These are phyloP conservation scores for Sporisorium sorghi DNA, from an alignment of 1,284 basidiomycete genomes.

Conservation along the genomic window DNA sequence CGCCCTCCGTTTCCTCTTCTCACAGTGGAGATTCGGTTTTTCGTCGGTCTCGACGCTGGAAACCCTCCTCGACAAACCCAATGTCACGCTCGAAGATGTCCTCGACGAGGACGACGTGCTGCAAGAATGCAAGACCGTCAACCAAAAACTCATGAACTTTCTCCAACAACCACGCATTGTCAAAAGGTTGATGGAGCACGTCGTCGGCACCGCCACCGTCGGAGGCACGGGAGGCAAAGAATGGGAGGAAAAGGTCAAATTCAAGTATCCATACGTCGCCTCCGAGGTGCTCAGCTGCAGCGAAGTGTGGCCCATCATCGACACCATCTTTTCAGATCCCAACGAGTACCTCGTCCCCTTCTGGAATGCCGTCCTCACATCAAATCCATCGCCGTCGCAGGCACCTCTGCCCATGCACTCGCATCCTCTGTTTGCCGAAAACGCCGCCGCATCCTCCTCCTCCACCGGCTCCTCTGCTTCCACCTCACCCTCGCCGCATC, in stretches of 20 bases:
- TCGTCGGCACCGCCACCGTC: conserved; percentile 83
- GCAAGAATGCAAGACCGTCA: conserved; percentile 94
- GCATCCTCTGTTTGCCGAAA: conserved; percentile 64
- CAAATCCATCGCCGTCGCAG: conserved; percentile 72
- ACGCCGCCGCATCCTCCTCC: conserved; percentile 21
- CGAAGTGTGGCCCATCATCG: conserved; percentile 93
- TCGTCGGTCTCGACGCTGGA: conserved; percentile 64
- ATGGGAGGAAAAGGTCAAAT: conserved; percentile 67
- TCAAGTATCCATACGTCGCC: conserved; percentile 85
- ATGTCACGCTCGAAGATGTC: conserved; percentile 81
- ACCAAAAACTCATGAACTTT: conserved; percentile 86
- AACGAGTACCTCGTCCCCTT: conserved; percentile 75
- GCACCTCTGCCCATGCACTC: conserved; percentile 63
- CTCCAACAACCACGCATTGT: conserved; percentile 83
- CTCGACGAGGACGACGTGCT: conserved; percentile 93
- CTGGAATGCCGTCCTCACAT: conserved; percentile 91
- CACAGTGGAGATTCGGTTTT: conserved; percentile 67
- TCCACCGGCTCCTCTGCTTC: conserved; percentile 29
- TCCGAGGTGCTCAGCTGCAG: conserved; percentile 91
- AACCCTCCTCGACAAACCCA: conserved; percentile 63
- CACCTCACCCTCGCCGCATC: conserved; percentile 41
- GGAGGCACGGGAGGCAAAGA: conserved; percentile 73
- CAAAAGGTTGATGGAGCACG: conserved; percentile 82
- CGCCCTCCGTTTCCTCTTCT: background rate
- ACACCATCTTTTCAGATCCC: conserved; percentile 82